phyloP scores from a whole-genome alignment of 257 asterid genomes.

The Echium plantagineum region DNA sequence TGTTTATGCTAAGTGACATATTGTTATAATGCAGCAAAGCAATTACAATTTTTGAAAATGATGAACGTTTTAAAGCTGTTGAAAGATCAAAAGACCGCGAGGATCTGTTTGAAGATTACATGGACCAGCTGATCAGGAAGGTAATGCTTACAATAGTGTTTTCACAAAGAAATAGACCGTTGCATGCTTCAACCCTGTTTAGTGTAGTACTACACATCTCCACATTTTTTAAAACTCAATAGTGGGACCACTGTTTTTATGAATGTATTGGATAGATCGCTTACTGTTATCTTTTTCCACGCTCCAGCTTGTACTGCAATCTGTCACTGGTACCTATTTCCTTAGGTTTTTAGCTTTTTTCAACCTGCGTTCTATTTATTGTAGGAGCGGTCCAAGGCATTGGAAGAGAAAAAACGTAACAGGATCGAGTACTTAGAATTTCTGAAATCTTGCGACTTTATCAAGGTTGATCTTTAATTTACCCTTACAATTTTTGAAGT shows the following conservation, averaged over 20 bases:
- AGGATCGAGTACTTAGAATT: constrained; percentile 64
- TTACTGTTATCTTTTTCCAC: too few species aligned
- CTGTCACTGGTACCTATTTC: too few species aligned
- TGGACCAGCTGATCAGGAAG: constrained; percentile 70
- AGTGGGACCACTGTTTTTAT: background rate
- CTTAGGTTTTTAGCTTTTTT: background rate
- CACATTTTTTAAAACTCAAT: background rate
- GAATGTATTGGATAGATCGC: too few species aligned
- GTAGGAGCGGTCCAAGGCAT: constrained; percentile 72
- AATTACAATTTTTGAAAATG: constrained; percentile 56
- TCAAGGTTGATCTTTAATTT: constrained; percentile 40
- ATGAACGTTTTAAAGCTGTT: constrained; percentile 76
- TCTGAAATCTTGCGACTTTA: constrained; percentile 72
- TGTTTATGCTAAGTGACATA: constrained; percentile 11
- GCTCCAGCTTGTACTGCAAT: too few species aligned
- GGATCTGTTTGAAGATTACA: constrained; percentile 67
- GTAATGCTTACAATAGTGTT: constrained; percentile 18
- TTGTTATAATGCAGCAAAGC: constrained; percentile 51
- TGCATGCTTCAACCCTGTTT: background rate
- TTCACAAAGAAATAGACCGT: too few species aligned
- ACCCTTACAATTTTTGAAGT: constrained; percentile 5
- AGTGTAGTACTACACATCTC: background rate
- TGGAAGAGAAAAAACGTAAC: constrained; percentile 73
- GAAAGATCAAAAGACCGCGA: constrained; percentile 78
- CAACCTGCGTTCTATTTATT: constrained; percentile 16